Evolutionary conservation across 441 rosid genomes (phyloP), one percentile per base, ranked within the genome.

Genomic region (Adansonia gregorii): DNA sequence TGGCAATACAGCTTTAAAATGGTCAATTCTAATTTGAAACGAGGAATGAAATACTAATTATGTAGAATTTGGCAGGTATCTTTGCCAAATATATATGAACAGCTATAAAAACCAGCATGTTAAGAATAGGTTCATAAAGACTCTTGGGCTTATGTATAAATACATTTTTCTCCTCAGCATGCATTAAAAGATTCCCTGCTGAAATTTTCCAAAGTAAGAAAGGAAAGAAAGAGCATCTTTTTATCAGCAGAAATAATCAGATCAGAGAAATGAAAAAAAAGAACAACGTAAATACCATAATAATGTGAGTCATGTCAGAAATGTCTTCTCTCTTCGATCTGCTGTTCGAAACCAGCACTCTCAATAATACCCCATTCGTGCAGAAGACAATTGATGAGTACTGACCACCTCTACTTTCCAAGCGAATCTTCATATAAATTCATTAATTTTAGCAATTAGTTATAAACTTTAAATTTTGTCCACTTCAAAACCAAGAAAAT

Each of bases 381-480:
- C 99, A 96, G 86, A 96, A 96, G 76, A 96, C 94, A 78, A 96
- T 86, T 72, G 98, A 93, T 10, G 98, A 90, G 80, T 91, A 86
- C 83, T 83, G 87, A 72, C 98, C 98, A 79, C 99, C 98, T 86
- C 84, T 93, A 78, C 91, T 92, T 86, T 94, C 98, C 83, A 94
- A 83, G 71, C 97, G 96, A 83, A 96, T 95, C 98, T 96, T 80
- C 67, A 48, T 77, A 56, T 66, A 43, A 52, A 52, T 52, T 74
- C 65, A 46, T 15, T 58, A 49, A 17, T 43, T 19, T 72, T 72
- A 72, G 65, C 35, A 56, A 39, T 12, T 15, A 8, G 39, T 60
- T 39, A 71, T 71, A 55, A 56, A 56, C 51, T 35, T 27, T 35
- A 72, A 17, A 39, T 12, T 17, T 27, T 55, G 46, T 39, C 17